phyloP scores from a whole-genome alignment of 1,284 basidiomycete genomes.

The Blastosporella zonata region DNA sequence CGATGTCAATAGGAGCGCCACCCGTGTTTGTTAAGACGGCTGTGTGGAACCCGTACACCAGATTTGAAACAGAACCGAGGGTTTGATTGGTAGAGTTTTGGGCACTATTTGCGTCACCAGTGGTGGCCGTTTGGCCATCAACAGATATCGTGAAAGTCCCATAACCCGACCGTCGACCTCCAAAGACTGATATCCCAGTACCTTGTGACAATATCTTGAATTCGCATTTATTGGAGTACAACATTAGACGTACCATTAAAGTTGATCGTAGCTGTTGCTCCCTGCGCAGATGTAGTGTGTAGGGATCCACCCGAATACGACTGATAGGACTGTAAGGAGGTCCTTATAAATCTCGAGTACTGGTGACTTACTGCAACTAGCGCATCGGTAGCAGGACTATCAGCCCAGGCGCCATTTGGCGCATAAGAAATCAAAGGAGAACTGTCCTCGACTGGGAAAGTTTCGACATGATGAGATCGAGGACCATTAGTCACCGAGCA shows the following conservation, averaged over 20 bases:
- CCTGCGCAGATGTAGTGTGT: conserved; percentile 36
- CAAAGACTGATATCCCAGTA: conserved; percentile 52
- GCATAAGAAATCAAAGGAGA: conserved; percentile 45
- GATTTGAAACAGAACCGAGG: conserved; percentile 39
- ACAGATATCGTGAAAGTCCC: conserved; percentile 45
- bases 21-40: conserved; percentile 44
- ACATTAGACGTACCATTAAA: conserved; percentile 35
- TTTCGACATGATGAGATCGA: not conserved
- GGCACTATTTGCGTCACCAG: conserved; percentile 33
- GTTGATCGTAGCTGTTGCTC: conserved; percentile 40
- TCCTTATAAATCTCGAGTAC: not conserved
- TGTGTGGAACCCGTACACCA: conserved; percentile 44
- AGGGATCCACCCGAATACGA: conserved; percentile 39
- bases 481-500: not conserved
- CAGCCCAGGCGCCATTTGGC: conserved; percentile 43
- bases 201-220: conserved; percentile 31
- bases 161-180: conserved; percentile 44
- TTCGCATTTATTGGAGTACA: conserved; percentile 6
- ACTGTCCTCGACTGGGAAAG: conserved; percentile 38
- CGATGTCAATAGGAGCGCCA: conserved; percentile 45
- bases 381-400: conserved; percentile 34
- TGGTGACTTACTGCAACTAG: conserved; percentile 31
- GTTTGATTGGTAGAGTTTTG: conserved; percentile 34
- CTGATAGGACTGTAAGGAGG: conserved; percentile 20
- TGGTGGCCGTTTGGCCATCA: conserved; percentile 40